Percentiles rank a stretch among this genome's conserved stretches.
Evolutionary conservation across 2,329 filamentous ascomycete species (phyloP).

Genomic region (Chalaropsis ovoidea): DNA sequence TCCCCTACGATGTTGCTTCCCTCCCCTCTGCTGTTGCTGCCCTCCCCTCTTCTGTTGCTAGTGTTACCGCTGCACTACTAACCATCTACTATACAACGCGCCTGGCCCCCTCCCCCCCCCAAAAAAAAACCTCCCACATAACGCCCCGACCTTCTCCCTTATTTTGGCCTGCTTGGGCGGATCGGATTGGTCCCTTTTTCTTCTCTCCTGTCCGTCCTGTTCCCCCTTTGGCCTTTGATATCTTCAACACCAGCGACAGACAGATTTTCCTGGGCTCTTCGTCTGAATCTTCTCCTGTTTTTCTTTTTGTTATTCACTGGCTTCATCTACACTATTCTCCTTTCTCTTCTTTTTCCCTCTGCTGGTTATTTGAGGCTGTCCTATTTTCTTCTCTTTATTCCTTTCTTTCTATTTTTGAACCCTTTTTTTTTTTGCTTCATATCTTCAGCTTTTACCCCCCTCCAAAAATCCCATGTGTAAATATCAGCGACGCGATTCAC

Average conservation of each 20-base stretch:
- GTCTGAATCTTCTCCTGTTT: not conserved
- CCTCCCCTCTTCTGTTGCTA: not conserved
- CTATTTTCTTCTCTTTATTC: slow-evolving; percentile 13
- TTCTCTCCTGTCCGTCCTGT: not conserved
- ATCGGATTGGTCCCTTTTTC: not conserved
- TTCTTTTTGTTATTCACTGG: not conserved
- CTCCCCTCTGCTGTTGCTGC: not conserved
- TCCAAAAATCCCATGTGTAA: slow-evolving; percentile 1
- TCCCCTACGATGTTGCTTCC: too few relatives aligned
- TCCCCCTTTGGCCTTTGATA: not conserved
- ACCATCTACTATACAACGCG: not conserved
- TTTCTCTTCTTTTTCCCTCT: not conserved
- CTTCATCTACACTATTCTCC: slow-evolving; percentile 3
- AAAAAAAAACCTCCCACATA: not conserved
- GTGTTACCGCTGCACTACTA: not conserved
- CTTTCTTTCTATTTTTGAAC: slow-evolving; percentile 9
- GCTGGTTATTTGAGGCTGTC: slow-evolving; percentile 13
- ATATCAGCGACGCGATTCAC: slow-evolving; percentile 11
- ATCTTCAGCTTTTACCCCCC: slow-evolving; percentile 10
- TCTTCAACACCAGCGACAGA: not conserved
- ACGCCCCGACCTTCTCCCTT: slow-evolving; percentile 5
- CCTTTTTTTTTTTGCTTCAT: slow-evolving; percentile 14
- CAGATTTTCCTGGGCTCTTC: not conserved
- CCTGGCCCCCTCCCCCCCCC: not conserved
- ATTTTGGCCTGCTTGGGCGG: not conserved